These are phyloP conservation scores for Fraxinus nigra DNA, from an alignment of 305 asterid genomes.

Conservation along the genomic window DNA sequence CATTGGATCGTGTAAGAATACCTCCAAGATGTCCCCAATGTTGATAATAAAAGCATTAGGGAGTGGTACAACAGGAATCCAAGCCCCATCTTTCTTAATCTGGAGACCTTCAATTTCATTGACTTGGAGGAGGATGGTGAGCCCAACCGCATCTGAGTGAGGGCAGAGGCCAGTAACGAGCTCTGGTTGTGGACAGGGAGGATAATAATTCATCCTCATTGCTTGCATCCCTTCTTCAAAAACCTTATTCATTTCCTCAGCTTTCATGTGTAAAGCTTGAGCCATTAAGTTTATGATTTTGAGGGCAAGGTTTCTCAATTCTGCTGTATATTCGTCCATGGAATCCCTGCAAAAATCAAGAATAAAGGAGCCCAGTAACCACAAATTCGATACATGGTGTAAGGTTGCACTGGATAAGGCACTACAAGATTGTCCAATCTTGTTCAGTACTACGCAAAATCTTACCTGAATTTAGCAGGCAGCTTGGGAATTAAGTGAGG, in stretches of 20 bases:
- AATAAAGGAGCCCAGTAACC: not conserved
- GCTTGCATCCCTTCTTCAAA: conserved; percentile 37
- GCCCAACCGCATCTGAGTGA: conserved; percentile 44
- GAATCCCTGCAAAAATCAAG: conserved; percentile 31
- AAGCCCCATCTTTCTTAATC: conserved; percentile 37
- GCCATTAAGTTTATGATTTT: conserved; percentile 34
- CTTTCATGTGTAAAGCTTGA: conserved; percentile 27
- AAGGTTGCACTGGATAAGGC: not conserved
- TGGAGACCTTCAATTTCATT: conserved; percentile 52
- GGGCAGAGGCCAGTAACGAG: conserved; percentile 46
- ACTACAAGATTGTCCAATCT: not conserved
- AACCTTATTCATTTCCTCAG: conserved; percentile 23
- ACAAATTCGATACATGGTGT: not conserved
- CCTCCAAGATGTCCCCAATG: conserved; percentile 34
- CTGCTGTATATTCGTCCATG: conserved; percentile 33
- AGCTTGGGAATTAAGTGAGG: conserved; percentile 43
- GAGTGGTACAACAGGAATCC: conserved; percentile 39
- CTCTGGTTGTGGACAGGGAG: conserved; percentile 48
- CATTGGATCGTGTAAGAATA: not conserved
- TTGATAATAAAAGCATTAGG: conserved; percentile 25
- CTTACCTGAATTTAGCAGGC: conserved; percentile 36
- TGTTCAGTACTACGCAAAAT: not conserved
- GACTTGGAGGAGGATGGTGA: conserved; percentile 35
- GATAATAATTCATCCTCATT: conserved; percentile 51
- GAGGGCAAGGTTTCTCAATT: conserved; percentile 30